Percentiles rank a stretch among this genome's conserved stretches.
Conservation (phyloP, 2,329 filamentous ascomycete genomes). For the Alternaria atra region DNA sequence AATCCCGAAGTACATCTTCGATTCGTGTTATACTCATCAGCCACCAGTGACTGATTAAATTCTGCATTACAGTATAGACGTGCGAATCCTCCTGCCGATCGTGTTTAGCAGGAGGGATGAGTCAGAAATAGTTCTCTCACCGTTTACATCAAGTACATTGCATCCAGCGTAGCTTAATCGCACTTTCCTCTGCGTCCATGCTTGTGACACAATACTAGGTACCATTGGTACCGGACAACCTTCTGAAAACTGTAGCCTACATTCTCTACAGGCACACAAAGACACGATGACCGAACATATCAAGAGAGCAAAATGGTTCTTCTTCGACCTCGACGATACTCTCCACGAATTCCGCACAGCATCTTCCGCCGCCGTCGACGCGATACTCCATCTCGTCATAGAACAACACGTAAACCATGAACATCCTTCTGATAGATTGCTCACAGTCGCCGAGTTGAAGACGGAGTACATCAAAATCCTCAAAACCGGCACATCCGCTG, state of each 20-base stretch:
- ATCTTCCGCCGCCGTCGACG: constrained; percentile 48
- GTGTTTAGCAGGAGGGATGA: background rate
- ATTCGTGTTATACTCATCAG: background rate
- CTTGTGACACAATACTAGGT: background rate
- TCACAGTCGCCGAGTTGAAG: constrained; percentile 23
- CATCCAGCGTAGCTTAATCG: background rate
- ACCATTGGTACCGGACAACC: background rate
- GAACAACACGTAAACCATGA: background rate
- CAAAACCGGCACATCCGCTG: constrained; percentile 45
- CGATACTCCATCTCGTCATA: constrained; percentile 46
- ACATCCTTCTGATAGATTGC: background rate
- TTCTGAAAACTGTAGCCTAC: background rate
- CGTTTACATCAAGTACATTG: background rate
- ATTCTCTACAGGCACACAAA: background rate
- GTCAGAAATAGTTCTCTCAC: background rate
- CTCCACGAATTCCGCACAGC: constrained; percentile 58
- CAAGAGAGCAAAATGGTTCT: constrained; percentile 49
- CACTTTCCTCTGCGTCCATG: background rate
- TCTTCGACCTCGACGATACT: constrained; percentile 61
- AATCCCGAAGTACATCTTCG: background rate
- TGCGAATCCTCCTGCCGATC: background rate
- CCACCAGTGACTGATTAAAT: background rate
- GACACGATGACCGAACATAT: background rate
- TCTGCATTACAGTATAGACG: too few relatives aligned
- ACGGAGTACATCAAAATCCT: constrained; percentile 49